Evolutionary conservation across 257 asterid species (phyloP).

Genomic region (Salvia rosmarinus): DNA sequence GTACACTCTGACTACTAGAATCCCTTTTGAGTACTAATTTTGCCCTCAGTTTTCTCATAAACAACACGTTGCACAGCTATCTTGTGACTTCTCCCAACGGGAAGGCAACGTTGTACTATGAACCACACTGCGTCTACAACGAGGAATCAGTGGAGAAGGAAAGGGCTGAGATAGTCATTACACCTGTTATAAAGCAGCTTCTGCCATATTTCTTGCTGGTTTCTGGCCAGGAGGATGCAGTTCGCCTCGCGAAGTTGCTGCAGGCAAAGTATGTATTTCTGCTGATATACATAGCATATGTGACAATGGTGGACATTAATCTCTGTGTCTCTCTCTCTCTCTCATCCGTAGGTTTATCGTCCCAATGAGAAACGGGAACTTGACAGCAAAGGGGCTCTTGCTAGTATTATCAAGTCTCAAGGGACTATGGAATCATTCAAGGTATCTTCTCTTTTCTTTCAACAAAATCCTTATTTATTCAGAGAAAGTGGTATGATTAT

Average conservation of each 20-base stretch:
- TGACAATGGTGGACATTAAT: background rate
- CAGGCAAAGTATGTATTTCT: conserved; percentile 68
- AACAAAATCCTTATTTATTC: background rate
- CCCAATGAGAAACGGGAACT: conserved; percentile 92
- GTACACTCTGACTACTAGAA: conserved; percentile 21
- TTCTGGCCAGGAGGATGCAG: conserved; percentile 93
- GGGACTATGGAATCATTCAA: conserved; percentile 88
- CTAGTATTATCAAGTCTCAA: conserved; percentile 53
- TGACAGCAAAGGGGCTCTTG: conserved; percentile 77
- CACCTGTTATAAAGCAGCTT: conserved; percentile 87
- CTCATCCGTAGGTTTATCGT: conserved; percentile 59
- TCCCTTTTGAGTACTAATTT: background rate
- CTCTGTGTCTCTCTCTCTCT: conserved; percentile 1
- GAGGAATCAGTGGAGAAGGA: conserved; percentile 53
- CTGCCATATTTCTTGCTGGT: conserved; percentile 76
- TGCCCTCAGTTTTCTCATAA: background rate
- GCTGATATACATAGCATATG: background rate
- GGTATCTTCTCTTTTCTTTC: conserved; percentile 41
- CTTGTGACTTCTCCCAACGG: conserved; percentile 67
- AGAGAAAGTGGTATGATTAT: background rate
- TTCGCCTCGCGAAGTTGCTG: conserved; percentile 73
- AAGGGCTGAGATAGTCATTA: conserved; percentile 72
- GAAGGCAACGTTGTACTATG: conserved; percentile 64
- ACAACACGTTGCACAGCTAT: conserved; percentile 54
- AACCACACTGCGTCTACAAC: conserved; percentile 87